These are phyloP conservation scores for Calonectria henricotiae DNA, from an alignment of 2,329 filamentous ascomycete species.

Conservation along the genomic window DNA sequence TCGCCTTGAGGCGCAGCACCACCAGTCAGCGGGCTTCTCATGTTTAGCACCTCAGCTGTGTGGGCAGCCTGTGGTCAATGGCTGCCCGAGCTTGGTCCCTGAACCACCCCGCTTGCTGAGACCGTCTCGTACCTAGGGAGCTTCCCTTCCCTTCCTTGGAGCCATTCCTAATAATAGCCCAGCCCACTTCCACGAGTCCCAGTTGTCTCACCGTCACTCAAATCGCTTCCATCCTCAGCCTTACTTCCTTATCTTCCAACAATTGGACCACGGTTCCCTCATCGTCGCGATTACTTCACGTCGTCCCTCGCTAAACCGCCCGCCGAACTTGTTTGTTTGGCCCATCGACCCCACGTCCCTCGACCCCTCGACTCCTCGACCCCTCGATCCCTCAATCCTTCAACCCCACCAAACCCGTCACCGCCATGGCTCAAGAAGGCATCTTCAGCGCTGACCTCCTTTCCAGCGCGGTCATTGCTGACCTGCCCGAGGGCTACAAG, in stretches of 20 bases:
- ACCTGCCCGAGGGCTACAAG: conserved; percentile 85
- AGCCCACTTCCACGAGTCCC: conserved; percentile 6
- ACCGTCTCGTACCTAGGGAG: not conserved
- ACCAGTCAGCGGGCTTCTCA: conserved; percentile 26
- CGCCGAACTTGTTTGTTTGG: not conserved
- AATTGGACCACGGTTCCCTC: conserved; percentile 17
- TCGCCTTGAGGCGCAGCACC: conserved; percentile 36
- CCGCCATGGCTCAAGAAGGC: conserved; percentile 62
- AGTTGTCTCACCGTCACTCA: conserved; percentile 25
- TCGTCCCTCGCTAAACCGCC: not conserved
- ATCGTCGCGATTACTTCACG: not conserved
- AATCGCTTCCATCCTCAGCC: conserved; percentile 12
- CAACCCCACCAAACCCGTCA: conserved; percentile 47
- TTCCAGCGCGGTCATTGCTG: conserved; percentile 80
- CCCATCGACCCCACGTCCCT: conserved; percentile 27
- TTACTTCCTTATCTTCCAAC: not conserved
- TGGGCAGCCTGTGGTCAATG: conserved; percentile 1
- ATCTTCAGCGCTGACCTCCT: conserved; percentile 87
- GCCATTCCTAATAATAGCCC: conserved; percentile 35
- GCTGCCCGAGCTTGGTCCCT: conserved; percentile 9
- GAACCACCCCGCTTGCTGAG: conserved; percentile 22
- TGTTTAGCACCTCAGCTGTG: not conserved
- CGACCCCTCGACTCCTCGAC: conserved; percentile 42
- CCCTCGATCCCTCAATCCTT: conserved; percentile 40
- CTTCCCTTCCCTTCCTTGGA: conserved; percentile 22